Evolutionary conservation across 495 filamentous ascomycete species (phyloP).

Genomic region (Collariella sp.): DNA sequence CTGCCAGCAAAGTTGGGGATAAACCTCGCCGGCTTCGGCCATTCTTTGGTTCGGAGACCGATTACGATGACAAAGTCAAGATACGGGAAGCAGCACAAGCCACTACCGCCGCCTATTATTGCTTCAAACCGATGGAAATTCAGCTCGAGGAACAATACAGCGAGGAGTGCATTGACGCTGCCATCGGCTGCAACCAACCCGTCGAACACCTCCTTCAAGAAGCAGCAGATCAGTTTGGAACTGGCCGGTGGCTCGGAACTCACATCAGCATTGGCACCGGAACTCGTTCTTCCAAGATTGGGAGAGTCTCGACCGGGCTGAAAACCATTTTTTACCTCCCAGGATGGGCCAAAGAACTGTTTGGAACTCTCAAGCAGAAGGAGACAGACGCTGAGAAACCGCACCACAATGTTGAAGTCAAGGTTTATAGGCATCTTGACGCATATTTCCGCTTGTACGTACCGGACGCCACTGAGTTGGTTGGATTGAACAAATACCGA

Average conservation of each 20-base stretch:
- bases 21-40: slow-evolving; percentile 1
- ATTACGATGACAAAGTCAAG: neutral
- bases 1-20: neutral
- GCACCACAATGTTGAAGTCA: neutral
- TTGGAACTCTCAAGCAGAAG: slow-evolving; percentile 8
- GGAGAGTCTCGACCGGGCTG: neutral
- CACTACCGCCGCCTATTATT: slow-evolving; percentile 23
- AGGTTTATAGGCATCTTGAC: neutral
- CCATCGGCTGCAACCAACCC: slow-evolving; percentile 25
- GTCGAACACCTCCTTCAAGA: slow-evolving; percentile 12
- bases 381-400: slow-evolving; percentile 9
- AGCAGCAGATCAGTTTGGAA: slow-evolving; percentile 5
- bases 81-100: slow-evolving; percentile 26
- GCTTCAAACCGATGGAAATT: slow-evolving; percentile 17
- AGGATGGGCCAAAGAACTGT: neutral
- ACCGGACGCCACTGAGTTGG: slow-evolving; percentile 70
- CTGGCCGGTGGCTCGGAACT: slow-evolving; percentile 3
- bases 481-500: slow-evolving; percentile 25
- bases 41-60: neutral
- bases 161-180: slow-evolving; percentile 22
- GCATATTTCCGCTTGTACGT: slow-evolving; percentile 21
- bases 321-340: neutral
- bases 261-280: slow-evolving; percentile 19
- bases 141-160: neutral
- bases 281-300: neutral